Conservation (phyloP, 2,329 filamentous ascomycete species). For the Aspergillus texensis region DNA sequence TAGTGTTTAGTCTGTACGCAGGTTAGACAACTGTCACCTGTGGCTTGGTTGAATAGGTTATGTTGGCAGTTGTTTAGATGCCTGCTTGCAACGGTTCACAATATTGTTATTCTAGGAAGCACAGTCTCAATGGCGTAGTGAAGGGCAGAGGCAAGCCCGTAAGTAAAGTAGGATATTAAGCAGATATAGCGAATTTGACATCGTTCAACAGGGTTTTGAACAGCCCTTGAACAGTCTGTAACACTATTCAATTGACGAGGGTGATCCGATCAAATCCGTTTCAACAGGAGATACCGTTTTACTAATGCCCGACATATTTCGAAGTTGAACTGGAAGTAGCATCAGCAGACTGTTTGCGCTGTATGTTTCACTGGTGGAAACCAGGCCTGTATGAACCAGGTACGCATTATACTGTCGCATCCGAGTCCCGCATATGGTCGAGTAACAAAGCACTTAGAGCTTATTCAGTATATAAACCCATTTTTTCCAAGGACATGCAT, state of each 20-base stretch:
- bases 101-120: background rate
- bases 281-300: background rate
- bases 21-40: background rate
- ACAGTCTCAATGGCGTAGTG: background rate
- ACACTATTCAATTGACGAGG: background rate
- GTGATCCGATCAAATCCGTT: background rate
- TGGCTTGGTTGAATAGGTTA: background rate
- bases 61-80: background rate
- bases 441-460: no score
- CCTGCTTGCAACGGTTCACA: background rate
- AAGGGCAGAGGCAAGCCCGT: background rate
- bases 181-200: no score
- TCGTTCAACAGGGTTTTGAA: background rate
- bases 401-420: background rate
- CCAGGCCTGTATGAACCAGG: background rate
- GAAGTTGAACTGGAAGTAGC: background rate
- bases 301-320: background rate
- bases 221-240: background rate
- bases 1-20: background rate
- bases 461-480: no score
- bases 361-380: background rate
- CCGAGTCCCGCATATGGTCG: no score
- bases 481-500: no score
- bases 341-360: background rate
- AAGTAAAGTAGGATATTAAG: no score